Conservation (phyloP, 2,329 filamentous ascomycete species). For the Aspergillus calidoustus region DNA sequence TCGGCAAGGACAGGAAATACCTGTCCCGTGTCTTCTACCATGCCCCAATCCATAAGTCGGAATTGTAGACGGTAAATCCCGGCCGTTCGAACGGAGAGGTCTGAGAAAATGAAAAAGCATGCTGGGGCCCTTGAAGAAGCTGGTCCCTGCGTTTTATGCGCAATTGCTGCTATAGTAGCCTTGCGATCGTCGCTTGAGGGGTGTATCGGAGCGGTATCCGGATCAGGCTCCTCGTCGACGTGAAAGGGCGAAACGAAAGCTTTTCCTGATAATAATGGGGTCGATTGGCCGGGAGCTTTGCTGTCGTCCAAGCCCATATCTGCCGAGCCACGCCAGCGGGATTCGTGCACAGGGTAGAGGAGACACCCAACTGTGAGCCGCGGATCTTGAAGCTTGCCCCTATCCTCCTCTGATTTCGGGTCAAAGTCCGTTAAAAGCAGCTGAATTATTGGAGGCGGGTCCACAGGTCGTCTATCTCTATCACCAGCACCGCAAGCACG, state of each 20-base stretch:
- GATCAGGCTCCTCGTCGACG: conserved; percentile 49
- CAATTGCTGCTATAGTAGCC: conserved; percentile 7
- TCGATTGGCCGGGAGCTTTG: conserved; percentile 27
- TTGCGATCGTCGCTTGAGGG: conserved; percentile 32
- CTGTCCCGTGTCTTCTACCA: conserved; percentile 39
- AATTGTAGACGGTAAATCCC: conserved; percentile 52
- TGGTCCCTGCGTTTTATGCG: conserved; percentile 20
- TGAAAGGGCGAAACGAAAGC: conserved; percentile 49
- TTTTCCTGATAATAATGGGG: conserved; percentile 43
- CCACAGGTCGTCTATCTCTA: conserved; percentile 51
- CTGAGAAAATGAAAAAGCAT: conserved; percentile 54
- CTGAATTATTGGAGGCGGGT: conserved; percentile 54
- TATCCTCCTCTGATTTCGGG: conserved; percentile 41
- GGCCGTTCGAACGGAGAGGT: conserved; percentile 52
- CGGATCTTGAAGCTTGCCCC: conserved; percentile 43
- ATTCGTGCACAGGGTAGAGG: conserved; percentile 40
- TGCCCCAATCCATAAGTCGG: conserved; percentile 49
- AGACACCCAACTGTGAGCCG: conserved; percentile 51
- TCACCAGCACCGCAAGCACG: conserved; percentile 53
- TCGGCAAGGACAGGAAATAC: conserved; percentile 45
- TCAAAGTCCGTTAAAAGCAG: conserved; percentile 52
- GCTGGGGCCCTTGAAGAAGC: conserved; percentile 34
- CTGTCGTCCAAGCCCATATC: conserved; percentile 22
- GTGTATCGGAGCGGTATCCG: conserved; percentile 45
- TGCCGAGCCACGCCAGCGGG: conserved; percentile 18